Base-by-base conservation (phyloP, 2,329 filamentous ascomycete species). In the Diplodia corticola region DNA sequence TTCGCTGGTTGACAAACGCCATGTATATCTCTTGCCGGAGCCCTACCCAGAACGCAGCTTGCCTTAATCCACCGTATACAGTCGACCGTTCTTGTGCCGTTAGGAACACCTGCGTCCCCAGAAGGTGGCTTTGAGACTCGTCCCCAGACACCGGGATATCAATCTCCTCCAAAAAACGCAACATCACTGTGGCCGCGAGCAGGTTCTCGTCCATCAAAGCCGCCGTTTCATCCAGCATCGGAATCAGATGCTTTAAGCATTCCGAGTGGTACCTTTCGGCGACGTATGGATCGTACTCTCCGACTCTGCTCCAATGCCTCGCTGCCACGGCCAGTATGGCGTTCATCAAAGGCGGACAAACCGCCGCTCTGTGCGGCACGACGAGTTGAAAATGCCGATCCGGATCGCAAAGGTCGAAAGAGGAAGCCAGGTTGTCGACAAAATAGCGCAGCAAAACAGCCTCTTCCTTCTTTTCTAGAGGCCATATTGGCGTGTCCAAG, bases 281-380 rank as follows among this genome's bases (percentile, higher is more conserved):
- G 10, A 80, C 75, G 60, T 76, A 78, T 4, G 78, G 73, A 65
- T 80, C 78, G 59, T 80, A 80, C 10, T 73, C 69, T 1, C 73
- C 73, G 5, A 76, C 80, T 4, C 77, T 74, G 67, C 79, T 81
- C 15, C 80, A 71, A 64, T 81, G 79, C 33, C 78, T 77, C 22
- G 79, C 79, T 37, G 79, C 79, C 26, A 80, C 68, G 15, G 79
- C 79, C 63, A 81, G 69, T 24, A 80, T 78, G 24, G 79, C 79
- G 48, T 80, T 79, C 72, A 80, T 78, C 24, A 81, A 49, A 6
- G 51, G 83, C 81, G 82, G 82, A 63, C 81, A 85, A 1, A 75
- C 79, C 13, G 79, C 80, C 4, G 86, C 84, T 22, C 83, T 78
- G 64, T 83, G 79, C 0, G 86, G 86, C 0, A 88, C 85, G 5